Base-by-base conservation (phyloP, 331 rosid species). In the Pyrus hybrid region DNA sequence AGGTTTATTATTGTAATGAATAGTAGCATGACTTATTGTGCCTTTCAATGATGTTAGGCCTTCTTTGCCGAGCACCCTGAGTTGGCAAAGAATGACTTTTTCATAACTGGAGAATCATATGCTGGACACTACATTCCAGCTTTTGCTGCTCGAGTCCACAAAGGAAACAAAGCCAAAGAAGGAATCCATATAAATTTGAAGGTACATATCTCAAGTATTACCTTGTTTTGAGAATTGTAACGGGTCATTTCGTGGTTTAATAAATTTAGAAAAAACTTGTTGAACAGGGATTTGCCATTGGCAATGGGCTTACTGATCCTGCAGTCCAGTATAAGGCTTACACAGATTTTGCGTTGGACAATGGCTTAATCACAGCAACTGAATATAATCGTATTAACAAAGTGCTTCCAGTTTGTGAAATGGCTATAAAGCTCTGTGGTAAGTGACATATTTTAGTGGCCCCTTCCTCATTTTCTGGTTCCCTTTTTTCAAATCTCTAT, bases 41-140 rank as follows among this genome's bases (percentile, higher is more conserved):
- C 63, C 67, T 80, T 56, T 78, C 43, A 68, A 30, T 66, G 51
- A 67, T 57, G 13, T 45, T 82, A 92, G 99, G 93, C 96, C 56
- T 94, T 94, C 90, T 90, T 94, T 74, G 82, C 79, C 7, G 92
- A 83, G 78, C 97, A 92, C 74, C 96, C 96, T 7, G 80, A 92
- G 73, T 88, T 84, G 81, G 96, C 88, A 60, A 54, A 79, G 58
- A 91, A 94, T 84, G 96, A 92, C 80, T 90, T 92, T 51, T 92
- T 77, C 84, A 94, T 94, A 73, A 94, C 99, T 30, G 99, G 97
- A 43, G 99, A 94, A 74, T 94, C 99, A 65, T 94, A 92, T 86
- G 97, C 99, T 11, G 99, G 99, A 63, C 99, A 94, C 83, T 92
- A 94, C 51, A 94, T 94, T 82, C 97, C 99, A 30, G 99, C 99